Base-by-base conservation (phyloP, 805 yeast genomes). In the Wickerhamiella dianesei region DNA sequence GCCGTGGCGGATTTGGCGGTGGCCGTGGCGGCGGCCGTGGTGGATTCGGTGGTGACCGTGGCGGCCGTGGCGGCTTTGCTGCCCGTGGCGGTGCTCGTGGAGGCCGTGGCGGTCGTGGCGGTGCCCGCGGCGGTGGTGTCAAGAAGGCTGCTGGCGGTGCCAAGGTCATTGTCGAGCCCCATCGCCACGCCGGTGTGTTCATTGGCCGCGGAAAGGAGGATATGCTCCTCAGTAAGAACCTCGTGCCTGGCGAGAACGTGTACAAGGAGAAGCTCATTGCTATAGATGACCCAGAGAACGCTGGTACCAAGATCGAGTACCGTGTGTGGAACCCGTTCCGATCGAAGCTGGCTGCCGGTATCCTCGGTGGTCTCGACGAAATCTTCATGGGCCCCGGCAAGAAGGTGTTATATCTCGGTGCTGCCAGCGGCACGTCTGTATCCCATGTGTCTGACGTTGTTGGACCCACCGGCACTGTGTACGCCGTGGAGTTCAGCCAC, bases 281-380 rank as follows among this genome's bases (percentile, higher is more conserved):
- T 49, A 76, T 92, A 52, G 98, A 92, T 67, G 96, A 84, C 65
- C 95, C 96, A 56, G 77, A 89, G 49, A 77, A 73, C 61, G 94
- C 82, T 64, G 84, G 80, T 50, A 87, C 96, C 63, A 92, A 92
- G 76, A 77, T 80, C 52, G 98, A 92, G 75, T 92, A 92, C 80
- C 88, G 98, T 78, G 98, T 92, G 58, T 92, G 98, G 98, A 92
- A 92, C 73, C 98, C 98, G 54, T 92, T 92, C 83, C 83, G 98
- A 80, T 89, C 97, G 50, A 92, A 92, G 78, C 75, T 92, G 73
- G 98, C 98, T 66, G 98, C 98, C 53, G 98, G 98, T 83, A 85
- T 92, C 58, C 84, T 92, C 86, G 98, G 98, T 73, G 98, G 98
- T 82, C 72, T 92, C 59, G 98, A 89, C 67, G 96, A 92, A 73